Percentiles rank a stretch among this genome's conserved stretches.
phyloP scores from a whole-genome alignment of 108 stramenopile species.

The Fistulifera pelliculosa region DNA sequence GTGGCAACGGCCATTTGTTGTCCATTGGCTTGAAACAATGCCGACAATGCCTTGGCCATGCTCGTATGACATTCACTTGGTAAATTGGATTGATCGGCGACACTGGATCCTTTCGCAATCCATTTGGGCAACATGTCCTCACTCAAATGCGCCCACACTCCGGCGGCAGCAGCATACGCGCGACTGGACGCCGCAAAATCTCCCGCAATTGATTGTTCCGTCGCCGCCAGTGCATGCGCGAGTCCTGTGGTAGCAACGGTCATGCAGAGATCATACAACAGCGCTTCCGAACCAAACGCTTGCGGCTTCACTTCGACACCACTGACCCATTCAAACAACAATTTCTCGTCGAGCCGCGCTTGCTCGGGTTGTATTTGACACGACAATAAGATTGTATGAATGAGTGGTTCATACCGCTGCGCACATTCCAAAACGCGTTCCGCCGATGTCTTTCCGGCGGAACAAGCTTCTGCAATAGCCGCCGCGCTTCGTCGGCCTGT shows the following conservation, averaged over 20 bases:
- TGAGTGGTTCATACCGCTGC: conserved; percentile 41
- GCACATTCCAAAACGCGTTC: conserved; percentile 44
- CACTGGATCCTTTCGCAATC: conserved; percentile 65
- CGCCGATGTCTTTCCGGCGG: conserved; percentile 25
- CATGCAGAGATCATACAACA: conserved; percentile 85
- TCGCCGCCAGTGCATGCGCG: conserved; percentile 63
- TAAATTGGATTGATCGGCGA: conserved; percentile 43
- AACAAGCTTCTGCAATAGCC: conserved; percentile 28
- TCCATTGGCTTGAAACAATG: conserved; percentile 66
- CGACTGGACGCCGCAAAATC: conserved; percentile 68
- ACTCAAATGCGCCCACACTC: conserved; percentile 59
- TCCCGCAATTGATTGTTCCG: conserved; percentile 57
- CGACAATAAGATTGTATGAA: conserved; percentile 69
- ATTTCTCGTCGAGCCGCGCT: conserved; percentile 59
- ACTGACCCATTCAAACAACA: conserved; percentile 48
- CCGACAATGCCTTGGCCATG: conserved; percentile 52
- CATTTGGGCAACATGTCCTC: conserved; percentile 70
- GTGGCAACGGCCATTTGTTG: conserved; percentile 90
- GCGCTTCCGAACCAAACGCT: conserved; percentile 66
- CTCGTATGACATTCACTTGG: conserved; percentile 63
- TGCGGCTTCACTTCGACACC: conserved; percentile 49
- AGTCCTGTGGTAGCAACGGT: conserved; percentile 59
- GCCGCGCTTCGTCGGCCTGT: conserved; percentile 34
- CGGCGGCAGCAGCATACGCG: conserved; percentile 67
- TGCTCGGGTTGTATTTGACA: conserved; percentile 80